These are phyloP conservation scores for Apiospora marii DNA, from an alignment of 2,329 filamentous ascomycete genomes.

Conservation along the genomic window DNA sequence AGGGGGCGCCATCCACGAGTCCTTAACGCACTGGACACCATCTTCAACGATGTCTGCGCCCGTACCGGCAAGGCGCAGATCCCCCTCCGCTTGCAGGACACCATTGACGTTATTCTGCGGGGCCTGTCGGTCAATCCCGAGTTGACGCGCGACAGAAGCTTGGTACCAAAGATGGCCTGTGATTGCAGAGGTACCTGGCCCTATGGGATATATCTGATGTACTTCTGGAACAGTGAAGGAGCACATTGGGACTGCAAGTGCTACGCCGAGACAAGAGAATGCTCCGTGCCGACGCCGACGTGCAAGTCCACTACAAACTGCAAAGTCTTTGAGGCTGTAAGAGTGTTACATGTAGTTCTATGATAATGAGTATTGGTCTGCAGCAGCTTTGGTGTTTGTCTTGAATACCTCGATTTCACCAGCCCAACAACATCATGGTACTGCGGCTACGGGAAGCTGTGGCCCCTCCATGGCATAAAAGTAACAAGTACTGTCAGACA, in stretches of 20 bases:
- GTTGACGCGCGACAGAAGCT: too few species aligned
- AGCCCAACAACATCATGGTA: too few species aligned
- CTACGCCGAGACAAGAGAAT: background rate
- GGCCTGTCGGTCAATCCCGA: background rate
- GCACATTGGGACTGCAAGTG: background rate
- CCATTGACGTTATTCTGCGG: background rate
- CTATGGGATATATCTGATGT: background rate
- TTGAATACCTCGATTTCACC: too few species aligned
- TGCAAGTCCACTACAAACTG: too few species aligned
- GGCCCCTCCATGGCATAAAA: too few species aligned
- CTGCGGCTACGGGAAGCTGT: too few species aligned
- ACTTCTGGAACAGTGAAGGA: background rate
- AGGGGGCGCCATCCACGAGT: background rate
- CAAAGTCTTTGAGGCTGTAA: too few species aligned
- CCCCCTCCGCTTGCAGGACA: background rate
- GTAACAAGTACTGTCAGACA: too few species aligned
- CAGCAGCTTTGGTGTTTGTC: too few species aligned
- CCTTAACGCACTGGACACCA: background rate
- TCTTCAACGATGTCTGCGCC: background rate
- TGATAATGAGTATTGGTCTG: too few species aligned
- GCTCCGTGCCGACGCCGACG: too few species aligned
- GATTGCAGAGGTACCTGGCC: background rate
- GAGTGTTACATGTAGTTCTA: too few species aligned
- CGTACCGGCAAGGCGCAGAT: background rate
- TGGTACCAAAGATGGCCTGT: background rate